Base-by-base conservation (phyloP, 164 flowering plant species). In the Sextonia rubra region DNA sequence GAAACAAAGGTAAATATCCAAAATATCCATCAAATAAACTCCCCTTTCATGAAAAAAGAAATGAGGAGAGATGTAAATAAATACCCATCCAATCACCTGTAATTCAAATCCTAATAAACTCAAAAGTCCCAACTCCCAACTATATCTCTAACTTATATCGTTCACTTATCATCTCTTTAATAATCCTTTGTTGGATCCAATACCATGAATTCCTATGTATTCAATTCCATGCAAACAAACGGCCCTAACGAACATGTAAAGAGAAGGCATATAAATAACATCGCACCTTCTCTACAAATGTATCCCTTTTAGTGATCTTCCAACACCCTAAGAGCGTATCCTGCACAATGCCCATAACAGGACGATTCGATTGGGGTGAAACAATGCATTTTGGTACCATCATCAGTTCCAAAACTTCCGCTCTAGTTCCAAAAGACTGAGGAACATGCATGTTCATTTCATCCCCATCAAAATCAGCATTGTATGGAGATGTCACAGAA, bases 391-490 rank as follows among this genome's bases (percentile, higher is more conserved):
- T 96, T 18, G 99, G 99, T 17, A 96, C 99, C 99, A 96, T 91
- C 98, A 96, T 96, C 63, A 96, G 87, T 80, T 96, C 99, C 82
- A 93, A 78, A 17, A 93, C 98, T 77, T 96, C 99, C 27, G 99
- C 99, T 78, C 99, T 90, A 23, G 99, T 93, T 80, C 92, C 99
- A 90, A 93, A 96, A 60, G 99, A 96, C 82, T 96, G 99, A 65
- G 99, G 99, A 70, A 96, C 99, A 75, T 96, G 99, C 98, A 93
- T 96, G 73, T 96, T 96, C 99, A 96, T 96, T 79, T 96, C 99
- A 82, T 96, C 99, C 24, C 99, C 99, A 85, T 96, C 99, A 85
- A 96, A 93, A 87, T 96, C 99, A 81, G 99, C 99, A 89, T 96
- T 96, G 76, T 96, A 96, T 17, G 99, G 99, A 7, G 99, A 89